Conservation (phyloP, 2,329 filamentous ascomycete genomes). For the Ophiostoma quercus region DNA sequence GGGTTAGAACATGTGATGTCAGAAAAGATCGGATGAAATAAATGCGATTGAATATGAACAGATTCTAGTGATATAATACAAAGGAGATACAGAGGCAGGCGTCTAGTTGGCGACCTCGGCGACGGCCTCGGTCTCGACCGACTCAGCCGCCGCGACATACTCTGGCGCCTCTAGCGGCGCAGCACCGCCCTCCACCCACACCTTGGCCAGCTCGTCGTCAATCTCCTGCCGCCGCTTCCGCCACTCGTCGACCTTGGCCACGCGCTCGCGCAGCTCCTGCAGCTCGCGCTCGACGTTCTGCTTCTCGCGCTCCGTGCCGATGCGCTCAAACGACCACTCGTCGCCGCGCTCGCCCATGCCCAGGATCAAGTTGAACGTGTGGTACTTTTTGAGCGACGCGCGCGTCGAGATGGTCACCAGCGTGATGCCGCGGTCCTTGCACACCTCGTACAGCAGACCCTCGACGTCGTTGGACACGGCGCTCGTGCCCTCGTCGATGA, state of each 20-base stretch:
- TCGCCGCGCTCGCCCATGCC: conserved; percentile 75
- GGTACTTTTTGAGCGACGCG: conserved; percentile 90
- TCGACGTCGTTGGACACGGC: conserved; percentile 94
- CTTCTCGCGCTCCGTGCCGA: conserved; percentile 90
- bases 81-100: background rate
- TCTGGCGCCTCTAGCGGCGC: conserved; percentile 46
- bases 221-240: conserved; percentile 73
- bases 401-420: conserved; percentile 94
- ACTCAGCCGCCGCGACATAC: conserved; percentile 33
- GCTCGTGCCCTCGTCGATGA: conserved; percentile 92
- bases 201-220: conserved; percentile 67
- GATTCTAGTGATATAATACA: background rate
- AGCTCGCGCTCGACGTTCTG: conserved; percentile 88
- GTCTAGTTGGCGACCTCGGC: background rate
- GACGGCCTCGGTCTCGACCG: background rate
- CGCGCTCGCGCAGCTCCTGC: conserved; percentile 70
- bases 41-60: background rate
- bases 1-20: too few species aligned
- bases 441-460: conserved; percentile 84
- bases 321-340: conserved; percentile 87
- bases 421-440: conserved; percentile 90
- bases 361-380: conserved; percentile 83
- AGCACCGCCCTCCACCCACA: conserved; percentile 51
- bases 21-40: background rate
- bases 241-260: conserved; percentile 80